Evolutionary conservation across 352 stramenopile species (phyloP), one percentile per base, ranked within the genome.

Genomic region (Pythium pyrilobum): DNA sequence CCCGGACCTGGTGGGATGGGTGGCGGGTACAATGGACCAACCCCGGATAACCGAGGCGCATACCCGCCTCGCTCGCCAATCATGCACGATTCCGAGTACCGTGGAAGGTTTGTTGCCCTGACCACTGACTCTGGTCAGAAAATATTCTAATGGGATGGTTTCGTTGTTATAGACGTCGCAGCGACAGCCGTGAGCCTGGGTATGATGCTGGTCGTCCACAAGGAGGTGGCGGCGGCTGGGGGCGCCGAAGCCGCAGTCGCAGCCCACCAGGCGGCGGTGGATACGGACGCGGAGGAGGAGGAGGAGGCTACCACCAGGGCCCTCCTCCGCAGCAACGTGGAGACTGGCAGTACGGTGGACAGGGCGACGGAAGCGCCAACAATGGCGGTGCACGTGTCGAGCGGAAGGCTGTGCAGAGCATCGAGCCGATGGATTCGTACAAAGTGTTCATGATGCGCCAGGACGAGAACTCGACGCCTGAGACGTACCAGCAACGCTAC

Each of bases 391-490:
- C 45, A 9, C 62, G 54, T 6, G 62, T 69, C 32, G 32, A 69
- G 42, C 70, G 71, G 18, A 61, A 68, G 39, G 62, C 66, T 0
- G 70, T 76, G 33, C 53, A 72, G 13, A 50, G 67, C 21, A 81
- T 83, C 11, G 82, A 93, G 53, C 76, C 81, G 4, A 70, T 93
- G 58, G 73, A 87, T 46, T 86, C 82, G 34, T 93, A 93, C 68
- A 93, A 93, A 52, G 75, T 87, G 13, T 93, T 88, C 56, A 93
- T 93, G 80, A 93, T 93, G 82, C 80, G 77, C 10, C 82, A 93
- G 64, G 81, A 85, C 42, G 82, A 93, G 55, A 84, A 91, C 52
- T 67, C 67, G 43, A 77, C 80, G 3, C 82, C 82, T 6, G 82
- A 93, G 64, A 85, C 81, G 21, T 93, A 90, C 42, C 78, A 90